Evolutionary conservation across 2,329 filamentous ascomycete species (phyloP), one percentile per base, ranked within the genome.

Genomic region (Phyllosticta citrichinensis): DNA sequence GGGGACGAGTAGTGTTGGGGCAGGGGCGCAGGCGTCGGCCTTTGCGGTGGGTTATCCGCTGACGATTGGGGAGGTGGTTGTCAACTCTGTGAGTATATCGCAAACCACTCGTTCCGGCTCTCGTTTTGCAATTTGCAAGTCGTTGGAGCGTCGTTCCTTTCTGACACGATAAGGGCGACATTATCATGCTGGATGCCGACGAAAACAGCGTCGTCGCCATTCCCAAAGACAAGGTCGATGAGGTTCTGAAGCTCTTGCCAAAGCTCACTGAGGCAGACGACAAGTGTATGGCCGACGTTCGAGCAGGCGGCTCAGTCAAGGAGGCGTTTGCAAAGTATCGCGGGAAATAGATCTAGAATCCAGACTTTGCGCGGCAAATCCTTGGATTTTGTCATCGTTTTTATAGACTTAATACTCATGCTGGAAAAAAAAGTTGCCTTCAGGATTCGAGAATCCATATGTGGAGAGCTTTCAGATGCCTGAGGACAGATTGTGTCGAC

Each of bases 181-280:
- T 91, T 47, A 78, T 89, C 54, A 85, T 89, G 72, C 82, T 83
- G 61, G 88, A 91, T 69, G 80, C 83, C 4, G 74, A 77, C n/a
- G 87, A 89, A 66, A 72, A 72, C 64, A 88, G 86, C 0, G 82
- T 87, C 1, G 87, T 89, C 12, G 79, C 83, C 27, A 87, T 91
- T 62, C 88, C 88, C 1, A 74, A 76, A 55, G 79, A 79, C 35
- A 81, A 83, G 66, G 70, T 90, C 10, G 77, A 79, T 11, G 79
- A 81, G 55, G 82, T 89, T 20, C 68, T 89, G 12, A 81, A 82
- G 56, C 68, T 89, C 65, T 76, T 87, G 65, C 84, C 85, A 11
- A 68, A 65, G 64, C 64, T 78, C 50, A 73, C 75, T 56, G 68
- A 67, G 24, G 75, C 73, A 2, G 77, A 79, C 64, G 76, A 77